Evolutionary conservation across 1,284 basidiomycete species (phyloP).

Genomic region (Ganoderma sp.): DNA sequence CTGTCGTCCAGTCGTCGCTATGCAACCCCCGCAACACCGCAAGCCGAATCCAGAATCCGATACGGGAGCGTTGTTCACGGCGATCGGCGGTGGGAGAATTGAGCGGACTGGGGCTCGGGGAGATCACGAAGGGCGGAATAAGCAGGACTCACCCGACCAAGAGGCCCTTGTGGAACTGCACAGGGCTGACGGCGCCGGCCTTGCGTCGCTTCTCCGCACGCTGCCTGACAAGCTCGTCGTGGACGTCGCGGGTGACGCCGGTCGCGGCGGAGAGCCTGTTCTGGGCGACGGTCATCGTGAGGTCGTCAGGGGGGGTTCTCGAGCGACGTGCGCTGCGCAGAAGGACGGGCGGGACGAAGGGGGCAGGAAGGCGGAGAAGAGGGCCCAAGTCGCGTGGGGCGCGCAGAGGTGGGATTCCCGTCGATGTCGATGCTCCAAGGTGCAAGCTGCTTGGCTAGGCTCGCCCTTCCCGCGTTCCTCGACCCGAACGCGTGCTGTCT

Average conservation of each 20-base stretch:
- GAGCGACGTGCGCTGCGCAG: conserved; percentile 4
- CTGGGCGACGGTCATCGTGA: conserved; percentile 22
- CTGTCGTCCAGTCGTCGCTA: conserved; percentile 73
- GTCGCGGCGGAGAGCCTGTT: conserved; percentile 20
- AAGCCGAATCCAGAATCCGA: neutral
- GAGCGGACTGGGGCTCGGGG: conserved; percentile 11
- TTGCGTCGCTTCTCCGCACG: conserved; percentile 49
- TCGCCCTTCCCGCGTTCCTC: neutral
- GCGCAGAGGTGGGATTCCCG: conserved; percentile 14
- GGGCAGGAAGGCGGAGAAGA: conserved; percentile 10
- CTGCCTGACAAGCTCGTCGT: conserved; percentile 50
- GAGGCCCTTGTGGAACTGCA: conserved; percentile 54
- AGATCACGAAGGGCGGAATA: conserved; percentile 8
- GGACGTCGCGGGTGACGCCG: conserved; percentile 50
- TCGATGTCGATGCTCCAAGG: neutral
- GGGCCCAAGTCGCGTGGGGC: conserved; percentile 8
- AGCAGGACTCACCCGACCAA: conserved; percentile 56
- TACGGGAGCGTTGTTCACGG: neutral
- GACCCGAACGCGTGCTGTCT: conserved; percentile 1
- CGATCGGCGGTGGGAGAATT: conserved; percentile 6
- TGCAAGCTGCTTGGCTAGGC: neutral
- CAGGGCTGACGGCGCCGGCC: conserved; percentile 60
- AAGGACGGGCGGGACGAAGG: neutral
- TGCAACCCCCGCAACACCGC: conserved; percentile 1
- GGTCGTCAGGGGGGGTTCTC: conserved; percentile 7